Evolutionary conservation across 495 filamentous ascomycete species (phyloP), one percentile per base, ranked within the genome.

Genomic region (Halenospora varia): DNA sequence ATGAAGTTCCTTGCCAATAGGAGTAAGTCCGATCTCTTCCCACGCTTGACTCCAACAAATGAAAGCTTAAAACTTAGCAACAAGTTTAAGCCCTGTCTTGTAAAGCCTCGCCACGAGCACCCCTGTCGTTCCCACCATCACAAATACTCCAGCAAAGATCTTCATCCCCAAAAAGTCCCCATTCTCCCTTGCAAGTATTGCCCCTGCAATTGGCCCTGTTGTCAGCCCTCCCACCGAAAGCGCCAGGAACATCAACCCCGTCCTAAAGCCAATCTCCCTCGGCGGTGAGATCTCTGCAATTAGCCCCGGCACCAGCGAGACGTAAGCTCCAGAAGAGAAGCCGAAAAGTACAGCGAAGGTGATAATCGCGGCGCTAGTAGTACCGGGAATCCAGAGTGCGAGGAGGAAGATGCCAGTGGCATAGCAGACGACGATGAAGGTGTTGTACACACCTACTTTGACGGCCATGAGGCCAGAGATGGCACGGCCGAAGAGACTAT

Each of bases 231-330:
- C 88, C 45, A 90, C 66, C 3, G 78, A 76, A 15, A 81, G 70
- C n/a, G 83, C 66, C 35, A 80, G 77, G 65, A 89, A 88, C 51
- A 82, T 66, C 0, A 79, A 75, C 3, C 88, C 88, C 11, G 75
- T 86, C 22, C 88, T 78, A 2, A 86, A 72, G 3, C 88, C 88
- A n/a, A 92, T 86, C 64, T 90, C 72, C 8, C 82, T 74, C 35
- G 89, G 72, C 61, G 87, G 82, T 11, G 81, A 84, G 59, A 90
- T 86, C 65, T 88, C 84, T 0, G 85, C 85, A 17, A 87, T 66
- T 15, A 86, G 49, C 15, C 60, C 48, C 57, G 70, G 70, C 8
- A 68, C 29, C 1, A 74, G 57, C 10, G 53, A 61, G 4, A 73
- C 58, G n/a, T 68, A 58, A 8, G 62, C 64, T 10, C 72, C 72